phyloP scores from a whole-genome alignment of 2,329 filamentous ascomycete species.

The Pseudocercospora crystallina region DNA sequence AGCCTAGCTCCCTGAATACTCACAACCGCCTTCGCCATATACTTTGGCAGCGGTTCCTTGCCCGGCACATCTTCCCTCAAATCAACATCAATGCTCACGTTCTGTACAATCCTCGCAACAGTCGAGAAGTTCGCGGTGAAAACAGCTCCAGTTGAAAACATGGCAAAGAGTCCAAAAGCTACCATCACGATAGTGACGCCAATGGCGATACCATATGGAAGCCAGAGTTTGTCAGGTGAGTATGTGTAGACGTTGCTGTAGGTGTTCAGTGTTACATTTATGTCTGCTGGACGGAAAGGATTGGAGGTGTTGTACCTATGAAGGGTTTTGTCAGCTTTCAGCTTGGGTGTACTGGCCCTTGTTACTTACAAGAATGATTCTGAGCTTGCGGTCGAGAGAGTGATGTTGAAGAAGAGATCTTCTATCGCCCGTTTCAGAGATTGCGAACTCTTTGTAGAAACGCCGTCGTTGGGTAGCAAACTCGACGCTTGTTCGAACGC shows the following conservation, averaged over 20 bases:
- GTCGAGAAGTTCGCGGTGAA: slow-evolving; percentile 26
- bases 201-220: slow-evolving; percentile 21
- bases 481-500: slow-evolving; percentile 5
- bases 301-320: slow-evolving; percentile 6
- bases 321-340: background rate
- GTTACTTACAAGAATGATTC: slow-evolving; percentile 1
- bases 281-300: slow-evolving; percentile 7
- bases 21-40: slow-evolving; percentile 6
- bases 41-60: slow-evolving; percentile 11
- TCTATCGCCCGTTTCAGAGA: slow-evolving; percentile 5
- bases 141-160: slow-evolving; percentile 13
- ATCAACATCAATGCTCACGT: slow-evolving; percentile 9
- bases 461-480: background rate
- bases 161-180: slow-evolving; percentile 10
- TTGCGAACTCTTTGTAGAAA: background rate
- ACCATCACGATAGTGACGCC: slow-evolving; percentile 11
- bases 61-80: slow-evolving; percentile 11
- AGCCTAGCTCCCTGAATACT: too few species aligned
- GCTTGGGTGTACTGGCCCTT: background rate
- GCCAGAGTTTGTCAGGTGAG: slow-evolving; percentile 15
- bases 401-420: slow-evolving; percentile 24
- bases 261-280: slow-evolving; percentile 5
- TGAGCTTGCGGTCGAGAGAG: slow-evolving; percentile 17
- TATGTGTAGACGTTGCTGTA: slow-evolving; percentile 23
- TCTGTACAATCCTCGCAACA: slow-evolving; percentile 11